Percentiles rank a stretch among this genome's conserved stretches.
phyloP scores from a whole-genome alignment of 768 basidiomycete species.

The Suillus ampliporus region DNA sequence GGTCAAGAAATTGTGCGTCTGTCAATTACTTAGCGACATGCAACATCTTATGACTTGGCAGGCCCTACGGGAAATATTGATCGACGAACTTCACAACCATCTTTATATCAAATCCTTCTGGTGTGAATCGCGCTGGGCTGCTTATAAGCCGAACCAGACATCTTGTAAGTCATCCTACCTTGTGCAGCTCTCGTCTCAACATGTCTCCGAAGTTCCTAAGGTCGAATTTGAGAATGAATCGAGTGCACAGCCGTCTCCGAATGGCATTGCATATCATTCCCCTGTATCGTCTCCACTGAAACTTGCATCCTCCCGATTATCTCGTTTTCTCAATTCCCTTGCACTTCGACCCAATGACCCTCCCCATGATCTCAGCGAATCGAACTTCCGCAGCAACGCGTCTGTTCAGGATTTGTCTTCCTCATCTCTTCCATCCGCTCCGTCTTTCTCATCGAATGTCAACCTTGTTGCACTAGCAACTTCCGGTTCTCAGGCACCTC shows the following conservation, averaged over 20 bases:
- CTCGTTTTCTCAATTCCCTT: constrained; percentile 67
- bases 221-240: constrained; percentile 67
- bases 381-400: constrained; percentile 32
- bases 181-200: constrained; percentile 12
- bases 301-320: constrained; percentile 55
- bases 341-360: constrained; percentile 78
- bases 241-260: constrained; percentile 26
- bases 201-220: constrained; percentile 55
- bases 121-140: constrained; percentile 91
- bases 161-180: constrained; percentile 57
- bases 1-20: constrained; percentile 83
- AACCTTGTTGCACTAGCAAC: constrained; percentile 27
- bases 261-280: constrained; percentile 26
- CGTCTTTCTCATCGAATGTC: constrained; percentile 26
- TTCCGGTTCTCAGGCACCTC: constrained; percentile 29
- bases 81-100: constrained; percentile 96
- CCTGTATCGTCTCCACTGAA: constrained; percentile 45
- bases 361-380: constrained; percentile 65
- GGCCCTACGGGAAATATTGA: constrained; percentile 90
- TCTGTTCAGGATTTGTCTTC: constrained; percentile 26
- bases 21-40: background rate
- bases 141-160: constrained; percentile 82
- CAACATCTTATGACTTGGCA: constrained; percentile 37
- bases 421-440: constrained; percentile 23
- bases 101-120: constrained; percentile 97